Conservation (phyloP, 2,329 filamentous ascomycete genomes). For the Nemania sp. region DNA sequence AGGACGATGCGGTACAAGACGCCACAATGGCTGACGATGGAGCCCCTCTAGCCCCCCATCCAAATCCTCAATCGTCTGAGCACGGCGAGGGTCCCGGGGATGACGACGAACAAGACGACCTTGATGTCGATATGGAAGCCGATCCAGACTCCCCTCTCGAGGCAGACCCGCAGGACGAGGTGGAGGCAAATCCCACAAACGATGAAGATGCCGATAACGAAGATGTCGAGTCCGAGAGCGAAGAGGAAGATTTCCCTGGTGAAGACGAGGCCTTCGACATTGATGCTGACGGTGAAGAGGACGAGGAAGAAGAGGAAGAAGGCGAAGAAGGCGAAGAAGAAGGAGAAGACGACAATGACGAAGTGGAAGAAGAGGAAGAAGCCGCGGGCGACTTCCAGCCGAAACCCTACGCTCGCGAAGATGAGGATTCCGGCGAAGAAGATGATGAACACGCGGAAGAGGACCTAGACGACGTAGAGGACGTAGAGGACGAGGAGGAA, state of each 20-base stretch:
- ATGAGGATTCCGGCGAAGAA: slow-evolving; percentile 41
- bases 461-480: no score
- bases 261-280: slow-evolving; percentile 45
- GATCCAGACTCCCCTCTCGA: slow-evolving; percentile 12
- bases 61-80: neutral
- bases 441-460: slow-evolving; percentile 40
- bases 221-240: slow-evolving; percentile 35
- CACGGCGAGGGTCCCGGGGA: slow-evolving; percentile 30
- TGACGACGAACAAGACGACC: slow-evolving; percentile 29
- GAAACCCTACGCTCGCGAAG: slow-evolving; percentile 24
- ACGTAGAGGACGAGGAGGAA: slow-evolving; percentile 43
- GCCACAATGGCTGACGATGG: slow-evolving; percentile 37
- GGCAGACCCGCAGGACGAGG: slow-evolving; percentile 22
- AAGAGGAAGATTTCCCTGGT: slow-evolving; percentile 44
- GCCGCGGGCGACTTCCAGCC: slow-evolving; percentile 23
- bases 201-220: slow-evolving; percentile 35
- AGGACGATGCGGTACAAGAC: slow-evolving; percentile 44
- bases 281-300: slow-evolving; percentile 49
- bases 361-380: slow-evolving; percentile 43
- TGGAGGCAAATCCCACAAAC: slow-evolving; percentile 36
- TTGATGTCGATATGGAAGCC: slow-evolving; percentile 35
- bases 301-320: slow-evolving; percentile 40
- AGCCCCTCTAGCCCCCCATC: slow-evolving; percentile 25
- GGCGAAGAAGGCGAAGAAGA: slow-evolving; percentile 38
- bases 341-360: slow-evolving; percentile 40